These are phyloP conservation scores for Urochloa ruziziensis DNA, from an alignment of 176 grass and related monocot genomes.

Conservation along the genomic window DNA sequence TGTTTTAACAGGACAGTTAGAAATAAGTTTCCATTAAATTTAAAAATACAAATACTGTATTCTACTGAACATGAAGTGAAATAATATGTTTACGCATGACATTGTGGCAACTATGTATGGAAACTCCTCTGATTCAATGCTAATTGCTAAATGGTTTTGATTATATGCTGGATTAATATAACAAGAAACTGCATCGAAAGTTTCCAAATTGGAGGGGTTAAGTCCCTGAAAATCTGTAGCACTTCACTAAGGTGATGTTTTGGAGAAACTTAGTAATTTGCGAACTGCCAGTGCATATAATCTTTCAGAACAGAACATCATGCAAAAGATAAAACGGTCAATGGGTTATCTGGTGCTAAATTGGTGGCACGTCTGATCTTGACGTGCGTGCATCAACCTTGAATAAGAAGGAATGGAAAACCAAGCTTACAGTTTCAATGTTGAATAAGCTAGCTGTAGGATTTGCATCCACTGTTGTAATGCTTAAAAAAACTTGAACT, in stretches of 20 bases:
- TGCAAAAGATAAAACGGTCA: no score
- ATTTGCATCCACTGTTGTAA: neutral
- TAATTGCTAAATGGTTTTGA: neutral
- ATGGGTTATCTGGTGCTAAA: neutral
- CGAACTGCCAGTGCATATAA: neutral
- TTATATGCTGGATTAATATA: neutral
- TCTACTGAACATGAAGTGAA: neutral
- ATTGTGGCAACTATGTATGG: neutral
- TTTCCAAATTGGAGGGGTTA: neutral
- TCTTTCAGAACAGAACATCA: constrained; percentile 1
- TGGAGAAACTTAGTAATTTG: constrained; percentile 6
- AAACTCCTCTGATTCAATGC: neutral
- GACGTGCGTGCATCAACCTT: neutral
- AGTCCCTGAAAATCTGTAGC: constrained; percentile 3
- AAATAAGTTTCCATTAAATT: constrained; percentile 5
- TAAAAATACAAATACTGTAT: neutral
- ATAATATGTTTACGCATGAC: constrained; percentile 14
- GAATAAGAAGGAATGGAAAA: neutral
- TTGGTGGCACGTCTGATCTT: neutral
- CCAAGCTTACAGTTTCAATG: neutral
- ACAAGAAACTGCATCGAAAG: neutral
- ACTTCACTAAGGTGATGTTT: neutral
- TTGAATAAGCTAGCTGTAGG: neutral
- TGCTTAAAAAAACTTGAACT: constrained; percentile 3
- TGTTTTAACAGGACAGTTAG: neutral